Evolutionary conservation across 345 rosid species (phyloP).

Genomic region (Syzygium grande): DNA sequence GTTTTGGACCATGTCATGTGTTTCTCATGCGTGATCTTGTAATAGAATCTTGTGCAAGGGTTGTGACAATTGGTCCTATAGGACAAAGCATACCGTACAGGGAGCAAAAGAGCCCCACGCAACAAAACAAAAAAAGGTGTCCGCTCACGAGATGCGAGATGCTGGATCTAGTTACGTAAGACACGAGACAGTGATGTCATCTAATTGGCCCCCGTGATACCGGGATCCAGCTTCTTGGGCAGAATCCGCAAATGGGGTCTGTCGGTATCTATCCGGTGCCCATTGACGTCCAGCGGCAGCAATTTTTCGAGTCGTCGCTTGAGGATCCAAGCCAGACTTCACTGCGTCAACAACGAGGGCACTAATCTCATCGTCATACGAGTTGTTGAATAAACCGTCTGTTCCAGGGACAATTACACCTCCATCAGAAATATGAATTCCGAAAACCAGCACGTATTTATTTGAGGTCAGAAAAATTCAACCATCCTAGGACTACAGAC

Average conservation of each 20-base stretch:
- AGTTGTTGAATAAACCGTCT: constrained; percentile 90
- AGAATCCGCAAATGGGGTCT: constrained; percentile 78
- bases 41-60: not conserved
- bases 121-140: not conserved
- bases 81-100: not conserved
- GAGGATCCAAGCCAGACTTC: constrained; percentile 68
- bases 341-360: constrained; percentile 66
- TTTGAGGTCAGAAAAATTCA: not conserved
- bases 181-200: constrained; percentile 88
- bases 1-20: not conserved
- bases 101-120: not conserved
- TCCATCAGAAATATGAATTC: constrained; percentile 58
- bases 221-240: constrained; percentile 90
- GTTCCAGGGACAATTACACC: constrained; percentile 89
- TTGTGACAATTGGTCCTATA: not conserved
- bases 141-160: not conserved
- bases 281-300: constrained; percentile 83
- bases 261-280: constrained; percentile 62
- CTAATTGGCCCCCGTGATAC: constrained; percentile 91
- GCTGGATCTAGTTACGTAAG: constrained; percentile 36
- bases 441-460: constrained; percentile 50
- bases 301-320: constrained; percentile 70
- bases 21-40: not conserved
- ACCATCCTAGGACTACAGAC: not conserved
- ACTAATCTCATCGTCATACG: constrained; percentile 73